These are phyloP conservation scores for Clonostachys sp. DNA, from an alignment of 2,329 filamentous ascomycete genomes.

Conservation along the genomic window DNA sequence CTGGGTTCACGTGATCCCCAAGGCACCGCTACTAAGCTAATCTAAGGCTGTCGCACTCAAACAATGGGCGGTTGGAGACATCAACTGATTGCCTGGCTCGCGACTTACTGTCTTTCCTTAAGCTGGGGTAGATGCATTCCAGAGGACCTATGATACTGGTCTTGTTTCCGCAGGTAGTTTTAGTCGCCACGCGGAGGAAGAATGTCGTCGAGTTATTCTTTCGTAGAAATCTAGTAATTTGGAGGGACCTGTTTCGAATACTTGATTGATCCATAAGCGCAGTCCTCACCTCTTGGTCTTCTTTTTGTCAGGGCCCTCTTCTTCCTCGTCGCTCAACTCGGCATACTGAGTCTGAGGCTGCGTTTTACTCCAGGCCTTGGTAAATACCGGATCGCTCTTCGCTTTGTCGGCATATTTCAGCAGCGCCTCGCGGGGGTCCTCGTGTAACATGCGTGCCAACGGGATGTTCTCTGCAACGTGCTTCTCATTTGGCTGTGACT, in stretches of 20 bases:
- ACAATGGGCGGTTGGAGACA: no score
- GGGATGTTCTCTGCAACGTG: constrained; percentile 87
- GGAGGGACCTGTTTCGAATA: not conserved
- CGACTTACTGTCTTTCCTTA: no score
- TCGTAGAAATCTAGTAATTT: not conserved
- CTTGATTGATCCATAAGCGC: not conserved
- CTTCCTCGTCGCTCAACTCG: constrained; percentile 83
- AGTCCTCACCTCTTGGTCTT: constrained; percentile 44
- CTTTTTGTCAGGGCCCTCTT: constrained; percentile 64
- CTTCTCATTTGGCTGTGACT: constrained; percentile 82
- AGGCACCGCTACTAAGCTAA: no score
- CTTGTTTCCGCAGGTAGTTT: not conserved
- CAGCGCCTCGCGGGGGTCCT: constrained; percentile 90
- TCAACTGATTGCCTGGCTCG: no score
- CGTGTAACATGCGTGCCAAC: constrained; percentile 87
- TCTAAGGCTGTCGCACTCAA: no score
- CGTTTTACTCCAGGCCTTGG: constrained; percentile 85
- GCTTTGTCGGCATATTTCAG: constrained; percentile 93
- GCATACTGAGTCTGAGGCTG: constrained; percentile 91
- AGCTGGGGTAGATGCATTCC: no score
- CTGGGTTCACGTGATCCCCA: not conserved
- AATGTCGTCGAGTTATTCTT: not conserved
- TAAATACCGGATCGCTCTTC: constrained; percentile 90
- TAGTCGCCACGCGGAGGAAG: no score
- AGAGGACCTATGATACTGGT: not conserved